Conservation (phyloP, 192 early-diverging fungal genomes). For the Coemansia sp. region DNA sequence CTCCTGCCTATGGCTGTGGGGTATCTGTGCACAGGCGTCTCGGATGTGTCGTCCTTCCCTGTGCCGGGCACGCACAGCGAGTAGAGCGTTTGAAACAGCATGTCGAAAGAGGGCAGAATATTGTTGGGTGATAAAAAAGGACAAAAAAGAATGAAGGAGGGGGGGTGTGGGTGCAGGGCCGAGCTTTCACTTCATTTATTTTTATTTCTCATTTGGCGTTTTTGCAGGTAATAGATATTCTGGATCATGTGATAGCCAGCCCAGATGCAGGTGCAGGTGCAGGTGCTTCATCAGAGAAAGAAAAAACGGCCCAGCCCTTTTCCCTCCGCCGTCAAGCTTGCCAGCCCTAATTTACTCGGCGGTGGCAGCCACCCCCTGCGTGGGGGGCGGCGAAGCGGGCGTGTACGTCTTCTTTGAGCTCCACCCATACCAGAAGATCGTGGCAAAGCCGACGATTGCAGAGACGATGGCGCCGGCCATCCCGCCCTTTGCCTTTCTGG, state of each 20-base stretch:
- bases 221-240: too few relatives aligned
- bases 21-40: conserved; percentile 36
- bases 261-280: too few relatives aligned
- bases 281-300: too few relatives aligned
- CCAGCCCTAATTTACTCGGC: background rate
- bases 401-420: conserved; percentile 29
- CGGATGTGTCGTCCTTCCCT: conserved; percentile 19
- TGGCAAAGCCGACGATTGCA: conserved; percentile 72
- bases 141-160: background rate
- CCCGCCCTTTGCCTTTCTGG: conserved; percentile 68
- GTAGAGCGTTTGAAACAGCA: conserved; percentile 14
- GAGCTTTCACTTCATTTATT: too few relatives aligned
- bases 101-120: background rate
- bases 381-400: background rate
- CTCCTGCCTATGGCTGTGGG: conserved; percentile 16
- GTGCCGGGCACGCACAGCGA: conserved; percentile 25
- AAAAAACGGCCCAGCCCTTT: background rate
- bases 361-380: background rate
- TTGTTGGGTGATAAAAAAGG: background rate
- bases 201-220: too few relatives aligned
- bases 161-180: too few relatives aligned
- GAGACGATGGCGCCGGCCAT: conserved; percentile 71
- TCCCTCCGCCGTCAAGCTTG: background rate
- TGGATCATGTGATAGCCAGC: too few relatives aligned
- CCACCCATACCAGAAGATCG: conserved; percentile 76